Base-by-base conservation (phyloP, 2,329 filamentous ascomycete species). In the Claviceps spartinae region DNA sequence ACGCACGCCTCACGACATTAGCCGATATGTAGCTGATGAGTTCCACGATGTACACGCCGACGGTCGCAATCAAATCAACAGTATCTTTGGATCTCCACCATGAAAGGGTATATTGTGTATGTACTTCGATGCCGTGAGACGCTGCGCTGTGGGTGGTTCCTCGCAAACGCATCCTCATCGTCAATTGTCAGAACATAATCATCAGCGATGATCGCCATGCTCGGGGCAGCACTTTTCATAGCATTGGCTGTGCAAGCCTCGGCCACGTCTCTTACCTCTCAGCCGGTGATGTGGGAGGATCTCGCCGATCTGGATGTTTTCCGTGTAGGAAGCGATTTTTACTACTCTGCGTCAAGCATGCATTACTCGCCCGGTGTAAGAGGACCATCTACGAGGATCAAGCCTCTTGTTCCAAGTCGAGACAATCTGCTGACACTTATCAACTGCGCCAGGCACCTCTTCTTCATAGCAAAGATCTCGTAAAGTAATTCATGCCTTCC, bases 341-440 rank as follows among this genome's bases (percentile, higher is more conserved):
- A 48, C 34, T 48, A 48, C n/a, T 48, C 46, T 22, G 34, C 46
- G 4, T 48, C 46, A 5, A 48, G 34, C n/a, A 48, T 48, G 46
- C 46, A 48, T 48, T 48, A 24, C n/a, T 48, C 46, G 0, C 46
- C 46, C n/a, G 46, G 46, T 38, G 46, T 48, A 48, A 48, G 34
- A 37, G n/a, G 13, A 16, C 44, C 18, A 36, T 30, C 26, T 30
- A 8, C 26, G 13, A 18, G 3, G 6, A n/a, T 9, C 14, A 26
- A 9, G 6, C 24, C 6, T 14, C 41, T 4, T 14, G 16, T 20
- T 4, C 13, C 6, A 5, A 9, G 4, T 24, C 6, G 5, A 34
- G 13, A 1, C 34, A 11, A 16, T 11, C 26, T 26, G 20, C 46
- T 48, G 34, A 48, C 2, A 24, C 11, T 45, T 8, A 40, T 24